Percentiles rank a stretch among this genome's conserved stretches.
phyloP scores from a whole-genome alignment of 2,329 filamentous ascomycete genomes.

The Fusarium sp. region DNA sequence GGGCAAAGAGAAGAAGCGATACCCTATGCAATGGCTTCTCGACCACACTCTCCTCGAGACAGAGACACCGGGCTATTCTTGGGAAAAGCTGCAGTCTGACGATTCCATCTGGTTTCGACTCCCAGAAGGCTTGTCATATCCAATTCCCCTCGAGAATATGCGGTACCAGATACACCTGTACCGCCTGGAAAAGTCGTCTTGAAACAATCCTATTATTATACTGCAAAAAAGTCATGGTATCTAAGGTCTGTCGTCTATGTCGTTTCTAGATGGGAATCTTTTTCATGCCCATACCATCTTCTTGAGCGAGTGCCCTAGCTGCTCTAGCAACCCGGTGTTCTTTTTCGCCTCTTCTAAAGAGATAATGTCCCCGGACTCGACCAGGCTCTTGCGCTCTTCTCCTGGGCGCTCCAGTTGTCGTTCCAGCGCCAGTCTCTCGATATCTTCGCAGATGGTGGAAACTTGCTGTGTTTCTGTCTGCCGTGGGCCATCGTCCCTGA shows the following conservation, averaged over 20 bases:
- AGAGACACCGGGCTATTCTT: conserved; percentile 55
- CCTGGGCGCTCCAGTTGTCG: conserved; percentile 53
- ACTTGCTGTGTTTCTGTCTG: conserved; percentile 65
- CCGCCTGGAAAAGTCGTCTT: conserved; percentile 45
- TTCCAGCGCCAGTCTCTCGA: conserved; percentile 70
- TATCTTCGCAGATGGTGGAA: conserved; percentile 74
- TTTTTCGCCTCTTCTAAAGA: conserved; percentile 83
- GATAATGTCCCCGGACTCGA: conserved; percentile 75
- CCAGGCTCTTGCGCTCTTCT: conserved; percentile 55
- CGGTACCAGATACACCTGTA: conserved; percentile 93
- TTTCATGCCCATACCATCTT: conserved; percentile 82
- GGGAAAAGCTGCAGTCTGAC: conserved; percentile 77
- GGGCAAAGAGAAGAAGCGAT: conserved; percentile 68
- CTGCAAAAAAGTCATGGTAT: conserved; percentile 28
- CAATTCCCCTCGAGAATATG: conserved; percentile 92
- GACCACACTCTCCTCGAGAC: conserved; percentile 75
- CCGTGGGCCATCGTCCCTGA: conserved; percentile 53
- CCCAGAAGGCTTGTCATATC: conserved; percentile 71
- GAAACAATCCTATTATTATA: conserved; percentile 16
- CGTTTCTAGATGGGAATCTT: conserved; percentile 21
- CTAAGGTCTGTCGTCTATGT: conserved; percentile 27
- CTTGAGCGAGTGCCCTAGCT: conserved; percentile 88
- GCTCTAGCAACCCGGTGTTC: conserved; percentile 85
- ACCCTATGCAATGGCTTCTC: conserved; percentile 93
- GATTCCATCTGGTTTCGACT: conserved; percentile 89